Conservation (phyloP, 257 asterid genomes). For the Lavandula angustifolia region DNA sequence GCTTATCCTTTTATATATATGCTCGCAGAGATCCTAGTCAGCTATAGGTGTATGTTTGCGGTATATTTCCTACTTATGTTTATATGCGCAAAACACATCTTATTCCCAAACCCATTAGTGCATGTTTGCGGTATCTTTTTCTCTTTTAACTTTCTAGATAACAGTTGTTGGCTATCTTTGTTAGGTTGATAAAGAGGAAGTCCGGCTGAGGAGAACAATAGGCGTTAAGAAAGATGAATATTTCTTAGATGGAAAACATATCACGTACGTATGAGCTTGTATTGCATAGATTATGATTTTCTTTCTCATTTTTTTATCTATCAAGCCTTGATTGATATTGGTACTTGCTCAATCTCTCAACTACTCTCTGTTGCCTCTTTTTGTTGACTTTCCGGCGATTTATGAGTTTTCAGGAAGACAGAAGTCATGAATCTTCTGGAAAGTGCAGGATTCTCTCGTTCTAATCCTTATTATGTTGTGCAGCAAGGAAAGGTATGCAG, state of each 20-base stretch:
- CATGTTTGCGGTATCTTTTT: constrained; percentile 1
- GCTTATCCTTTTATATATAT: constrained; percentile 1
- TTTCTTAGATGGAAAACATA: constrained; percentile 97
- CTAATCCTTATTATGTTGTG: constrained; percentile 99
- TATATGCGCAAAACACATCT: no score
- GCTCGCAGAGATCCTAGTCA: background rate
- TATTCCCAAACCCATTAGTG: background rate
- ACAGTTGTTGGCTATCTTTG: constrained; percentile 29
- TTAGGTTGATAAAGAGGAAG: constrained; percentile 98
- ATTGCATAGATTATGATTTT: constrained; percentile 13
- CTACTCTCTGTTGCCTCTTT: constrained; percentile 5
- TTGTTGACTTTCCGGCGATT: constrained; percentile 24
- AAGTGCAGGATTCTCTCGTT: constrained; percentile 99
- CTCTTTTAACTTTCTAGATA: constrained; percentile 24
- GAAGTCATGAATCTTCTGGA: constrained; percentile 98
- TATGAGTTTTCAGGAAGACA: constrained; percentile 72
- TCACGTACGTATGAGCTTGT: constrained; percentile 64
- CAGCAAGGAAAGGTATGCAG: constrained; percentile 91
- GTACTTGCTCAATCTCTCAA: background rate
- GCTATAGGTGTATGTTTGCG: background rate
- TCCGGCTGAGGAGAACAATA: constrained; percentile 92
- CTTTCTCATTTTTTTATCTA: constrained; percentile 14
- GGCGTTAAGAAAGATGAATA: constrained; percentile 95
- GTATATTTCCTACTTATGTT: background rate
- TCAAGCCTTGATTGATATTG: constrained; percentile 2